These are phyloP conservation scores for Triticum timopheevii DNA, from an alignment of 176 grass and related monocot species.

Conservation along the genomic window DNA sequence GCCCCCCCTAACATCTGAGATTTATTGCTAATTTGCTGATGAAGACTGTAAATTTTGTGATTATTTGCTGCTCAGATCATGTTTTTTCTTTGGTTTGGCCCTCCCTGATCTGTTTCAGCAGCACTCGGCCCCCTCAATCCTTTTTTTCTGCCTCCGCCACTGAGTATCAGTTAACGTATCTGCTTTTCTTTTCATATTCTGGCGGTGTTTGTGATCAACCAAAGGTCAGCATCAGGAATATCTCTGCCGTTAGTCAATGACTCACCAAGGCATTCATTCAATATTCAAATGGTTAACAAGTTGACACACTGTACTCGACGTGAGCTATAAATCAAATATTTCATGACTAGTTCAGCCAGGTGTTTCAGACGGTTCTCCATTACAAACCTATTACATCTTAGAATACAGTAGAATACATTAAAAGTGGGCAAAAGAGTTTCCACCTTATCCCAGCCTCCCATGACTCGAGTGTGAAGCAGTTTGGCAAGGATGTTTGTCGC, in stretches of 20 bases:
- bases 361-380: slow-evolving; percentile 27
- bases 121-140: too few relatives aligned
- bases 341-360: slow-evolving; percentile 11
- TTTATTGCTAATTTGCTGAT: too few relatives aligned
- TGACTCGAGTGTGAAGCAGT: neutral
- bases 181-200: neutral
- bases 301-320: neutral
- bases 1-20: too few relatives aligned
- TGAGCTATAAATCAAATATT: slow-evolving; percentile 18
- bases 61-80: too few relatives aligned
- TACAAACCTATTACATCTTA: slow-evolving; percentile 34
- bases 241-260: neutral
- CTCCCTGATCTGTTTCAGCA: too few relatives aligned
- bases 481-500: neutral
- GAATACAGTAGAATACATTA: slow-evolving; percentile 24
- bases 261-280: neutral
- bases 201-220: neutral
- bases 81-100: too few relatives aligned
- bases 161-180: neutral
- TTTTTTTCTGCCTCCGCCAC: too few relatives aligned
- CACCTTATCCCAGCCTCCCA: neutral
- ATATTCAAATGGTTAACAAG: neutral
- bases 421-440: slow-evolving; percentile 14
- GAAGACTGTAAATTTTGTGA: too few relatives aligned
- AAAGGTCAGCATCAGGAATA: neutral